Conservation (phyloP, 495 filamentous ascomycete genomes). For the Terfezia claveryi region DNA sequence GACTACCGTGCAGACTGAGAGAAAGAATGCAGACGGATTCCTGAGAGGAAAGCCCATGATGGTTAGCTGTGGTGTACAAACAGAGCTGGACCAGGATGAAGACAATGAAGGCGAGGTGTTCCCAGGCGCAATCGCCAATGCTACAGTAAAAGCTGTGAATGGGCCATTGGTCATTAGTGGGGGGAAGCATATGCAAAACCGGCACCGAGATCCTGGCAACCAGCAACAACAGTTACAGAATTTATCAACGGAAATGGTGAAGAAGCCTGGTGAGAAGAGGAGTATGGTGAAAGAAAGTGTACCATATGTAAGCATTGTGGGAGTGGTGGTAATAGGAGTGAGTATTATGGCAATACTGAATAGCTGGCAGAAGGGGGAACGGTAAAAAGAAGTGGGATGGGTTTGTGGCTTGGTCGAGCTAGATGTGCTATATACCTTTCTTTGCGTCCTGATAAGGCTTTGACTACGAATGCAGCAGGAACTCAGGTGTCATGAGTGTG, state of each 20-base stretch:
- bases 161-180: slow-evolving; percentile 9
- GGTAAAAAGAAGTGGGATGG: background rate
- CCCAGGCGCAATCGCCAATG: slow-evolving; percentile 2
- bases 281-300: slow-evolving; percentile 27
- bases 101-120: background rate
- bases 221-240: slow-evolving; percentile 16
- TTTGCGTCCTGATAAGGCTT: background rate
- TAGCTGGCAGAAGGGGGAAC: slow-evolving; percentile 36
- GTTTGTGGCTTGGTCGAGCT: background rate
- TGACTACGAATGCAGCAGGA: no score
- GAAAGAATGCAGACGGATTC: slow-evolving; percentile 16
- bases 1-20: slow-evolving; percentile 22
- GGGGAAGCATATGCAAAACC: slow-evolving; percentile 12
- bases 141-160: slow-evolving; percentile 4
- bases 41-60: slow-evolving; percentile 17
- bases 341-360: slow-evolving; percentile 91
- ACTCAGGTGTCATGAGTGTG: no score
- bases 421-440: background rate
- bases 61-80: slow-evolving; percentile 9
- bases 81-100: background rate
- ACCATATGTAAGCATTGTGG: slow-evolving; percentile 71
- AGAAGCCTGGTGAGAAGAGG: slow-evolving; percentile 27
- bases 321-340: slow-evolving; percentile 73
- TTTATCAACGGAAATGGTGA: slow-evolving; percentile 23
- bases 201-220: background rate